Evolutionary conservation across 371 early-diverging fungal genomes (phyloP).

Genomic region (Saksenaea oblongispora): DNA sequence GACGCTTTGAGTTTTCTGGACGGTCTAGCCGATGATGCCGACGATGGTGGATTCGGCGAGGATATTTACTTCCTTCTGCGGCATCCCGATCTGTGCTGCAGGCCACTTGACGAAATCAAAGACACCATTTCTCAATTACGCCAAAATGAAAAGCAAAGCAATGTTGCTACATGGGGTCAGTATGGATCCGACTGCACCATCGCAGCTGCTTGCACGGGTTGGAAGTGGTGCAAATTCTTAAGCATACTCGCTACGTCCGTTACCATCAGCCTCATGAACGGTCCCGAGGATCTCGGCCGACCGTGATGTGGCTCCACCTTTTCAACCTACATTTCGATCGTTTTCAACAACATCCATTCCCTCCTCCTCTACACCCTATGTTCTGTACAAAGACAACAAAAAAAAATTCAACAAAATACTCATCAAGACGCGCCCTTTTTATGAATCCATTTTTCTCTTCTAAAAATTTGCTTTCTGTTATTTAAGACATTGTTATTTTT

Average conservation of each 20-base stretch:
- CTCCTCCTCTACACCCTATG: slow-evolving; percentile 2
- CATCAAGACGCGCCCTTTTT: not conserved
- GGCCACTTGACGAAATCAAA: slow-evolving; percentile 9
- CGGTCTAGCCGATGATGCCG: slow-evolving; percentile 11
- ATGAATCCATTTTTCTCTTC: slow-evolving; percentile 1
- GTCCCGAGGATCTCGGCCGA: slow-evolving; percentile 49
- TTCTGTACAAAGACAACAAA: slow-evolving; percentile 4
- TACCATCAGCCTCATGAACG: slow-evolving; percentile 56
- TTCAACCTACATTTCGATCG: not conserved
- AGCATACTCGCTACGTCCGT: slow-evolving; percentile 54
- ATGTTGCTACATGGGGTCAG: slow-evolving; percentile 13
- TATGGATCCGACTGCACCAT: slow-evolving; percentile 7
- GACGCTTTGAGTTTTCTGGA: slow-evolving; percentile 31
- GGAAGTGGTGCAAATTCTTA: slow-evolving; percentile 65
- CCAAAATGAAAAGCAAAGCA: not conserved
- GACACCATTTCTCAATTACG: not conserved
- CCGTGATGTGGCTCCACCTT: not conserved
- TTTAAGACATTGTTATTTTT: not conserved
- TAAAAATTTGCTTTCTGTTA: slow-evolving; percentile 6
- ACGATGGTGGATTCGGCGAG: slow-evolving; percentile 19
- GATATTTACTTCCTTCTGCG: slow-evolving; percentile 16
- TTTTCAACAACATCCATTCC: not conserved
- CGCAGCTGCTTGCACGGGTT: slow-evolving; percentile 19
- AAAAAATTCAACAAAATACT: slow-evolving; percentile 1
- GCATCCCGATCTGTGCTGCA: slow-evolving; percentile 19